A percentile compares a stretch with the other conserved stretches of the same genome.
These are phyloP conservation scores for Irpex rosettiformis DNA, from an alignment of 1,284 basidiomycete genomes.

Conservation along the genomic window DNA sequence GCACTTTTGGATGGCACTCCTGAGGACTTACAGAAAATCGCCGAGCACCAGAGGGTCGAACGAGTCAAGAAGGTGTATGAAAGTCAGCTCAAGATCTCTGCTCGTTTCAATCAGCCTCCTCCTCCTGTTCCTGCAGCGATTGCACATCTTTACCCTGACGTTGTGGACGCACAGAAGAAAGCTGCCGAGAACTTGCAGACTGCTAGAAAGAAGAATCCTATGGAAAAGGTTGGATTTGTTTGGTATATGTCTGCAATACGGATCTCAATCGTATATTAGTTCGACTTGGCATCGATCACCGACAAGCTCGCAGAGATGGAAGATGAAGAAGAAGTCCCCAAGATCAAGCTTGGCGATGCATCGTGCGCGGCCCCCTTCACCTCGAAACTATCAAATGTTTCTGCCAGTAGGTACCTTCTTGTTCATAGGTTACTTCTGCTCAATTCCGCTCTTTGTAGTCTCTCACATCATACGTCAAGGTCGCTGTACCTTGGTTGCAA, in stretches of 20 bases:
- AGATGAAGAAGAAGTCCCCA: conserved; percentile 87
- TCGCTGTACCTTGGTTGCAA: conserved; percentile 93
- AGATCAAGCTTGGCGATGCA: conserved; percentile 96
- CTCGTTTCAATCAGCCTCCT: conserved; percentile 86
- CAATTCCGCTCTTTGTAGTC: conserved; percentile 44
- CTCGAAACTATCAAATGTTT: conserved; percentile 90
- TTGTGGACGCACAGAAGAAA: conserved; percentile 84
- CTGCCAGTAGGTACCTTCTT: conserved; percentile 65
- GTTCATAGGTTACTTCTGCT: background rate
- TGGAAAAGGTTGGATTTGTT: conserved; percentile 72
- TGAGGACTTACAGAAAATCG: conserved; percentile 90
- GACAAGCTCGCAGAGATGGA: conserved; percentile 91
- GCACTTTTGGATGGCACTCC: conserved; percentile 88
- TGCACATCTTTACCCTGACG: conserved; percentile 82
- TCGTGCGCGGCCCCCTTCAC: conserved; percentile 97
- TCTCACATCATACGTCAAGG: conserved; percentile 96
- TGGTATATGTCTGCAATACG: background rate
- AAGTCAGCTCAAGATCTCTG: conserved; percentile 85
- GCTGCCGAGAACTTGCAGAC: conserved; percentile 61
- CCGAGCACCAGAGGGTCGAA: conserved; percentile 86
- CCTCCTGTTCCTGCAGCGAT: conserved; percentile 86
- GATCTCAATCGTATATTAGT: conserved; percentile 43
- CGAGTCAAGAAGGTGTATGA: conserved; percentile 95
- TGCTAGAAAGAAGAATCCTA: conserved; percentile 78
- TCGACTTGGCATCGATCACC: conserved; percentile 85